Evolutionary conservation across 306 rosid species (phyloP).

Genomic region (Malus asiatica): DNA sequence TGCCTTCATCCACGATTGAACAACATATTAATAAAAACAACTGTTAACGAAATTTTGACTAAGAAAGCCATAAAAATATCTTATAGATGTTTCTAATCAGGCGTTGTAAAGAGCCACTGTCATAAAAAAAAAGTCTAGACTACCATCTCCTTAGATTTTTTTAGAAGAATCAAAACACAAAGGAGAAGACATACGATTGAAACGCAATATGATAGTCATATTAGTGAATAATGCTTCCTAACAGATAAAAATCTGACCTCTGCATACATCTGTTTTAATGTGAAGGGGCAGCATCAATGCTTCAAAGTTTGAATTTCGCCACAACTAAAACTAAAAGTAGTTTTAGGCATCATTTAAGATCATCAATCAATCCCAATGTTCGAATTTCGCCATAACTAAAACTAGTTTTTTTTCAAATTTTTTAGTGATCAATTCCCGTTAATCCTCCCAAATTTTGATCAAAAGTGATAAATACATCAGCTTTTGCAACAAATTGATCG

Average conservation of each 20-base stretch:
- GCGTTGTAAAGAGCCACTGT: not conserved
- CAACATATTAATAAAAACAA: slow-evolving; percentile 4
- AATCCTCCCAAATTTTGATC: not conserved
- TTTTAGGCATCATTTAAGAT: not conserved
- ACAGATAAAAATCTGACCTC: not conserved
- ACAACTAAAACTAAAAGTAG: not conserved
- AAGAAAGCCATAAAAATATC: not conserved
- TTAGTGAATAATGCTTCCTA: not conserved
- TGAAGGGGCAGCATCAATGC: not conserved
- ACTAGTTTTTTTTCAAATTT: not conserved
- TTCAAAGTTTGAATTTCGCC: not conserved
- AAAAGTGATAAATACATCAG: not conserved
- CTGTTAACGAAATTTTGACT: not conserved
- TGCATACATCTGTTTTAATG: not conserved
- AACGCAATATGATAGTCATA: not conserved
- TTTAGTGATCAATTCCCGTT: not conserved
- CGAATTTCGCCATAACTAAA: no score
- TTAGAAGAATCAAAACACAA: not conserved
- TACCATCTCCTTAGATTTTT: not conserved
- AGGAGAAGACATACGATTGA: not conserved
- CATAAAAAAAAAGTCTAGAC: not conserved
- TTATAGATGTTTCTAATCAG: not conserved
- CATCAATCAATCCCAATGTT: no score
- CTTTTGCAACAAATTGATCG: not conserved
- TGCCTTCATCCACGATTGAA: slow-evolving; percentile 62